phyloP scores from a whole-genome alignment of 2,329 filamentous ascomycete genomes.

The Teratosphaeria destructans region DNA sequence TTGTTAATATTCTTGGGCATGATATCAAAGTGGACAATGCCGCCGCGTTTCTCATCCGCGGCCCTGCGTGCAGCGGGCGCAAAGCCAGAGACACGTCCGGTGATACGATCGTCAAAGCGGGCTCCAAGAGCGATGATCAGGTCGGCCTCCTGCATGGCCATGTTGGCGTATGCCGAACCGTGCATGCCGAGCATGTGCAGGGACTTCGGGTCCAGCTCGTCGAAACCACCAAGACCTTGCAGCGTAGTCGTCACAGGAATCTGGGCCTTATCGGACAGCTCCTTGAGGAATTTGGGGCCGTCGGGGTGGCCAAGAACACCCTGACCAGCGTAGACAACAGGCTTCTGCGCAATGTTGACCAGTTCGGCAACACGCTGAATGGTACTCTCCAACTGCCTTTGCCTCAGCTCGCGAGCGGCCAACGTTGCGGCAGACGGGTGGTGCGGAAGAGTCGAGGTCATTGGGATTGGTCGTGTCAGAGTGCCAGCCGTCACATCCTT shows the following conservation, averaged over 20 bases:
- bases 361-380: constrained; percentile 70
- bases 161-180: constrained; percentile 92
- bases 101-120: constrained; percentile 95
- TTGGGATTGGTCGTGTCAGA: constrained; percentile 73
- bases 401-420: constrained; percentile 62
- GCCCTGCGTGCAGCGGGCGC: constrained; percentile 80
- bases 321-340: constrained; percentile 88
- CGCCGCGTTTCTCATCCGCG: constrained; percentile 73
- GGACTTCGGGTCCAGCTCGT: constrained; percentile 87
- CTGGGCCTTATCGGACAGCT: constrained; percentile 78
- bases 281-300: constrained; percentile 67
- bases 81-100: constrained; percentile 69
- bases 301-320: constrained; percentile 73
- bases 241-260: constrained; percentile 95
- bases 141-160: constrained; percentile 95
- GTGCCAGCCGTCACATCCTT: constrained; percentile 91
- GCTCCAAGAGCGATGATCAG: constrained; percentile 89
- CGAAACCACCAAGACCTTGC: constrained; percentile 82
- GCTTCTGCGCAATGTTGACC: constrained; percentile 84
- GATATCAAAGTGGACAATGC: constrained; percentile 95
- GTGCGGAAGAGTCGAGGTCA: constrained; percentile 59
- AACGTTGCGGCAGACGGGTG: constrained; percentile 79
- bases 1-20: constrained; percentile 99
- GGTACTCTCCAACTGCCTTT: constrained; percentile 61
- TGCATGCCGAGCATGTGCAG: constrained; percentile 99